Conservation (phyloP, 371 early-diverging fungal species). For the Mortierella sp. region DNA sequence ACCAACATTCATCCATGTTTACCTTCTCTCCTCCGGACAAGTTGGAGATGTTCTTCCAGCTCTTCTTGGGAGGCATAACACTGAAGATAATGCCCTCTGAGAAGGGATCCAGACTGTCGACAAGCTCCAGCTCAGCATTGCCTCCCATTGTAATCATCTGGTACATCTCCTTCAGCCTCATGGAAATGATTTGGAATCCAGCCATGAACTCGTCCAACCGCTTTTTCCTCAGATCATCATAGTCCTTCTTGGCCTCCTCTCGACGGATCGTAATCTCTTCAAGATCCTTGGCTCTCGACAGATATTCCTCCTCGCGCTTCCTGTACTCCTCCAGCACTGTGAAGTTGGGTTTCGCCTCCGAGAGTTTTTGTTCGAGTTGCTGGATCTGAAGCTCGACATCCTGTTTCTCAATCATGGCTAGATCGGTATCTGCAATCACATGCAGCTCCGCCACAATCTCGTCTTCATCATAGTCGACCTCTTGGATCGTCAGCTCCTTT, state of each 20-base stretch:
- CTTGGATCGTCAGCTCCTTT: constrained; percentile 69
- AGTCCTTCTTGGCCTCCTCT: constrained; percentile 80
- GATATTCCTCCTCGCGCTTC: constrained; percentile 81
- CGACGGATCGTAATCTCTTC: constrained; percentile 80
- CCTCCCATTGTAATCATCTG: constrained; percentile 99
- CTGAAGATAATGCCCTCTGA: constrained; percentile 99
- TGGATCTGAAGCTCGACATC: constrained; percentile 63
- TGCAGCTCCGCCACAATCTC: constrained; percentile 59
- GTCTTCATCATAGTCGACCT: constrained; percentile 69
- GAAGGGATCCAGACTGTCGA: constrained; percentile 99
- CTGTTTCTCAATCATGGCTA: constrained; percentile 69
- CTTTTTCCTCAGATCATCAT: constrained; percentile 85
- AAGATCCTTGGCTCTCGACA: constrained; percentile 80
- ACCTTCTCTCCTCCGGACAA: constrained; percentile 99
- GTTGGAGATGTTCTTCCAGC: constrained; percentile 99
- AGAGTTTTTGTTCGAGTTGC: constrained; percentile 31
- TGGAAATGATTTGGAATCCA: constrained; percentile 95
- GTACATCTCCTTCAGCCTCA: constrained; percentile 99
- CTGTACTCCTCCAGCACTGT: constrained; percentile 91
- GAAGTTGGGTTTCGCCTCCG: constrained; percentile 87
- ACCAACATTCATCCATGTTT: constrained; percentile 16
- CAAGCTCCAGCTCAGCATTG: constrained; percentile 99
- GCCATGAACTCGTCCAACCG: constrained; percentile 97
- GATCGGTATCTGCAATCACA: constrained; percentile 68
- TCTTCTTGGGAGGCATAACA: constrained; percentile 99